Evolutionary conservation across 352 stramenopile genomes (phyloP).

Genomic region (Peronospora belbahrii): DNA sequence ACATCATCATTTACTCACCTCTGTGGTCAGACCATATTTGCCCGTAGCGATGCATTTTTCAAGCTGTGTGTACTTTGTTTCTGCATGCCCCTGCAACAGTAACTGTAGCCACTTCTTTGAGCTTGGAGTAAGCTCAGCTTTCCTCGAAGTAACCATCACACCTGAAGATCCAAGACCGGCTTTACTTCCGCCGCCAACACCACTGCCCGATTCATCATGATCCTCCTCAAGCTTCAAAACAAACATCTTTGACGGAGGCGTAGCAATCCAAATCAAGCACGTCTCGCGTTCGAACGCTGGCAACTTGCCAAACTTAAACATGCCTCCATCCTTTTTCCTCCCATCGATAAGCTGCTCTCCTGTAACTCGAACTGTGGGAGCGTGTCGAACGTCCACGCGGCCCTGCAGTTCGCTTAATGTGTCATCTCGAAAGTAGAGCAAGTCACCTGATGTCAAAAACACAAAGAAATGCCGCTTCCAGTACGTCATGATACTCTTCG

Average conservation of each 20-base stretch:
- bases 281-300: slow-evolving; percentile 46
- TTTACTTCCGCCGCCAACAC: slow-evolving; percentile 13
- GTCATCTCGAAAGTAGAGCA: slow-evolving; percentile 77
- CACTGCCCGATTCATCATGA: slow-evolving; percentile 28
- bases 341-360: slow-evolving; percentile 67
- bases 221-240: slow-evolving; percentile 71
- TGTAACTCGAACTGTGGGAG: slow-evolving; percentile 69
- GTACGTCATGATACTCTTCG: slow-evolving; percentile 78
- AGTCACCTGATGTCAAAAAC: slow-evolving; percentile 60
- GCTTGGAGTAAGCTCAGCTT: slow-evolving; percentile 51
- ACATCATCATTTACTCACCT: slow-evolving; percentile 26
- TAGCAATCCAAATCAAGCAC: slow-evolving; percentile 78
- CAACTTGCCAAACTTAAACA: slow-evolving; percentile 70
- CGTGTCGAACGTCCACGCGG: slow-evolving; percentile 68
- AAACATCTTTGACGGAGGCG: slow-evolving; percentile 79
- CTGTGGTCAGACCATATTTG: slow-evolving; percentile 53
- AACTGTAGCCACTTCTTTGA: slow-evolving; percentile 73
- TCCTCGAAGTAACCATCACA: slow-evolving; percentile 16
- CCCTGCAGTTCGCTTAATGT: slow-evolving; percentile 62
- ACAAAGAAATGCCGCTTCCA: slow-evolving; percentile 82
- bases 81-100: slow-evolving; percentile 62
- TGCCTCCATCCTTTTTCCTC: slow-evolving; percentile 56
- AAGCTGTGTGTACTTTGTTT: slow-evolving; percentile 78
- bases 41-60: slow-evolving; percentile 60
- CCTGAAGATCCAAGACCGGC: slow-evolving; percentile 19